Percentiles rank a stretch among this genome's conserved stretches.
phyloP scores from a whole-genome alignment of 2,329 filamentous ascomycete species.

The Ophiostoma sp. region DNA sequence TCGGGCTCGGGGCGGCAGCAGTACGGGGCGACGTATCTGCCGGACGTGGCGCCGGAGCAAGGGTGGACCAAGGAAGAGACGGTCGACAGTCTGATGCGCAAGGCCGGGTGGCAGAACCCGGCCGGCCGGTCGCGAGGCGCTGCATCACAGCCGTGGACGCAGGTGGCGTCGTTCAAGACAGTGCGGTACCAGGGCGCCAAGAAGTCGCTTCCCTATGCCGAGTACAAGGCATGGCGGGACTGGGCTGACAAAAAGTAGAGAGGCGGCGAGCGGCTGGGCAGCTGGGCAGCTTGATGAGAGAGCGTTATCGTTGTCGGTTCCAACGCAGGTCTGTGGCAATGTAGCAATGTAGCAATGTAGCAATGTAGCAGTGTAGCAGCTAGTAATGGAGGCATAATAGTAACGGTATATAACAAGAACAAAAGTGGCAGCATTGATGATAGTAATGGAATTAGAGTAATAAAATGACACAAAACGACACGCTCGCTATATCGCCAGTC shows the following conservation, averaged over 20 bases:
- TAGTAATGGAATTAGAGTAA: too few relatives aligned
- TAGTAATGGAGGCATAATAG: background rate
- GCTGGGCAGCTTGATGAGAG: too few relatives aligned
- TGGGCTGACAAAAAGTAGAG: slow-evolving; percentile 45
- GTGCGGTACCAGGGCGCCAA: slow-evolving; percentile 83
- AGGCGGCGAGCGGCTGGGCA: background rate
- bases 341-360: too few relatives aligned
- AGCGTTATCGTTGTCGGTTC: too few relatives aligned
- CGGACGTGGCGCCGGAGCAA: slow-evolving; percentile 85
- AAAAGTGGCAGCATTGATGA: background rate
- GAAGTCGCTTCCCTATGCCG: slow-evolving; percentile 60
- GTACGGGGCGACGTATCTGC: slow-evolving; percentile 79
- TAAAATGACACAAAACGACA: background rate
- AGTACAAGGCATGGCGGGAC: slow-evolving; percentile 74
- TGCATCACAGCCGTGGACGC: slow-evolving; percentile 4
- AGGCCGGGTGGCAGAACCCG: slow-evolving; percentile 65
- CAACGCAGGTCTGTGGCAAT: too few relatives aligned
- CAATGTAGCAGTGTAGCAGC: too few relatives aligned
- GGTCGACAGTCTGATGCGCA: slow-evolving; percentile 81
- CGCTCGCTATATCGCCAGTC: slow-evolving; percentile 5
- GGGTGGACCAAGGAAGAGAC: slow-evolving; percentile 95
- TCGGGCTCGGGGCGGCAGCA: slow-evolving; percentile 55
- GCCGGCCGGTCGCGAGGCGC: slow-evolving; percentile 61
- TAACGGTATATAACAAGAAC: background rate
- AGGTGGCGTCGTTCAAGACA: slow-evolving; percentile 70